Percentiles rank a stretch among this genome's conserved stretches.
Evolutionary conservation across 2,329 filamentous ascomycete genomes (phyloP).

Genomic region (Phialophora tarda): DNA sequence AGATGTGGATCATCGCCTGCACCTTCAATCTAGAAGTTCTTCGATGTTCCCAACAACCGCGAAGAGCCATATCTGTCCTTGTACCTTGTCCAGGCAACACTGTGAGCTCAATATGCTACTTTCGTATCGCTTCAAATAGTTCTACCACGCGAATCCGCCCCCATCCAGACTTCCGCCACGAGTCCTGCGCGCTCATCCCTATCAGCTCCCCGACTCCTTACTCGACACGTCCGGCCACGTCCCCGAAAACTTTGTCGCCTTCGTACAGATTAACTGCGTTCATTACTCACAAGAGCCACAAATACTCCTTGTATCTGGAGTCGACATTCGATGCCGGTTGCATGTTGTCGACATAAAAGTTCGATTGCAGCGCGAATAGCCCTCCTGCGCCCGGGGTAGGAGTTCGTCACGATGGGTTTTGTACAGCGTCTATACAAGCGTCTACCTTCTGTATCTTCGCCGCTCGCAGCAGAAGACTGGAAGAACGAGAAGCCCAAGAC

Average conservation of each 20-base stretch:
- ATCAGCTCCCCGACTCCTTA: conserved; percentile 21
- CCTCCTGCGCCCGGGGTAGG: conserved; percentile 22
- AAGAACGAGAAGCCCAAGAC: conserved; percentile 51
- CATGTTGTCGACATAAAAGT: conserved; percentile 28
- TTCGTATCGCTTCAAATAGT: conserved; percentile 29
- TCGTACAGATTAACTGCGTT: background rate
- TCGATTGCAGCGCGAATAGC: conserved; percentile 24
- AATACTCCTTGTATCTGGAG: background rate
- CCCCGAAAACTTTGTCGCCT: background rate
- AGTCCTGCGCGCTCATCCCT: conserved; percentile 27
- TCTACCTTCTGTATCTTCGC: conserved; percentile 54
- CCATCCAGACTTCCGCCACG: conserved; percentile 8
- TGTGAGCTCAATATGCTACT: conserved; percentile 29
- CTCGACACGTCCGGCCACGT: conserved; percentile 11
- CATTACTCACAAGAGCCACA: background rate
- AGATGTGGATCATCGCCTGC: conserved; percentile 20
- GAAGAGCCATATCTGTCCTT: conserved; percentile 33
- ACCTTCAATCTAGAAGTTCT: conserved; percentile 26
- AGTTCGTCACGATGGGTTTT: conserved; percentile 53
- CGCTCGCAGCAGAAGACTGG: conserved; percentile 54
- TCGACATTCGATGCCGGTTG: conserved; percentile 26
- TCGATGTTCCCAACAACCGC: conserved; percentile 19
- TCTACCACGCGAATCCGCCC: conserved; percentile 18
- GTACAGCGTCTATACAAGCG: conserved; percentile 60
- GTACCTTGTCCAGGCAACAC: conserved; percentile 21